A percentile compares a stretch with the other conserved stretches of the same genome.
Evolutionary conservation across 1,284 basidiomycete species (phyloP).

Genomic region (Boletus sp.): DNA sequence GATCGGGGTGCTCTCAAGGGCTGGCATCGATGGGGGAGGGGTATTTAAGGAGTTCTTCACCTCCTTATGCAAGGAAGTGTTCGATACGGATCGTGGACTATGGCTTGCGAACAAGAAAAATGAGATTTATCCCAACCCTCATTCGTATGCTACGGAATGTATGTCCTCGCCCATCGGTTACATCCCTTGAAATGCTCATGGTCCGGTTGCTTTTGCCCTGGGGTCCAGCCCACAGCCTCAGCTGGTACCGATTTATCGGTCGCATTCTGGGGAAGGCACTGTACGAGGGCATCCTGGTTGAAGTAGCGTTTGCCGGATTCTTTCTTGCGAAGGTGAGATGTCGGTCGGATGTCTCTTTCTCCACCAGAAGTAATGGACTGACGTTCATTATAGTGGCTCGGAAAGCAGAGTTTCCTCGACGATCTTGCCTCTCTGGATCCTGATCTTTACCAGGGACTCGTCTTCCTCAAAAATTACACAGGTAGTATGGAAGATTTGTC

Average conservation of each 20-base stretch:
- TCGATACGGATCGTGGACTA: slow-evolving; percentile 90
- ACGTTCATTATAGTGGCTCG: slow-evolving; percentile 66
- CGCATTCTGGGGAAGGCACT: slow-evolving; percentile 92
- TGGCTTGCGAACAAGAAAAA: slow-evolving; percentile 90
- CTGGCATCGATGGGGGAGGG: slow-evolving; percentile 93
- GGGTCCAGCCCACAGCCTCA: slow-evolving; percentile 67
- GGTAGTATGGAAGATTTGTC: slow-evolving; percentile 90
- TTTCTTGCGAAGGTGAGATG: slow-evolving; percentile 79
- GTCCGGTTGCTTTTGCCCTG: not conserved
- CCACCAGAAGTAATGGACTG: not conserved
- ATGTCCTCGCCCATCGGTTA: slow-evolving; percentile 28
- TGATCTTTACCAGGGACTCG: slow-evolving; percentile 88
- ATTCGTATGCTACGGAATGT: slow-evolving; percentile 83
- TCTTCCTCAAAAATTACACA: slow-evolving; percentile 90
- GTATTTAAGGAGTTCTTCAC: slow-evolving; percentile 99
- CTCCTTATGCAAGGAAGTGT: slow-evolving; percentile 86
- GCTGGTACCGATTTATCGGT: slow-evolving; percentile 95
- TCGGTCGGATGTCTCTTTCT: not conserved
- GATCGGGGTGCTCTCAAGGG: slow-evolving; percentile 41
- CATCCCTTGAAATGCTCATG: slow-evolving; percentile 3
- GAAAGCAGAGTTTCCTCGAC: slow-evolving; percentile 84
- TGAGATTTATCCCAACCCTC: slow-evolving; percentile 93
- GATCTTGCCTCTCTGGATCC: slow-evolving; percentile 89
- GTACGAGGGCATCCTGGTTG: slow-evolving; percentile 96
- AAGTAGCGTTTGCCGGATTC: slow-evolving; percentile 93